Percentiles rank a stretch among this genome's conserved stretches.
Conservation (phyloP, 768 basidiomycete genomes). For the Galerina marginata region DNA sequence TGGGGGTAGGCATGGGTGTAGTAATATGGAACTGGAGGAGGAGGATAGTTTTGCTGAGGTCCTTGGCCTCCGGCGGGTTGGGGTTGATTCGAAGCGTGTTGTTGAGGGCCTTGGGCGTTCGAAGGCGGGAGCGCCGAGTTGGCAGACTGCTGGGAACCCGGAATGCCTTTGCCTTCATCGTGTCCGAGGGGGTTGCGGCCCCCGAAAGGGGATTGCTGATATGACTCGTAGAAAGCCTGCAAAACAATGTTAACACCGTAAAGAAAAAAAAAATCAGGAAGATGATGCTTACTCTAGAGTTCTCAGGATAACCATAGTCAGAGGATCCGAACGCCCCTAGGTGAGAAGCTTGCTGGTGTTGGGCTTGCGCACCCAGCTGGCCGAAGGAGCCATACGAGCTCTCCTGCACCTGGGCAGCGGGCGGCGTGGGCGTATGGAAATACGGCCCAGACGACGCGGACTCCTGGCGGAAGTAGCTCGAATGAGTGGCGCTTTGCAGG, state of each 20-base stretch:
- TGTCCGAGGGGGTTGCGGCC: constrained; percentile 70
- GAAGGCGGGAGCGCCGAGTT: constrained; percentile 56
- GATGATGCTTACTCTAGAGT: constrained; percentile 51
- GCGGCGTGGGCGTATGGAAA: constrained; percentile 81
- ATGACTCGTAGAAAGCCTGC: constrained; percentile 81
- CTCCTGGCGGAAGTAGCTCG: constrained; percentile 76
- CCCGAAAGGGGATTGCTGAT: constrained; percentile 70
- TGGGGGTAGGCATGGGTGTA: constrained; percentile 76
- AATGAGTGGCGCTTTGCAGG: constrained; percentile 46
- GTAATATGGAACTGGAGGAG: constrained; percentile 57
- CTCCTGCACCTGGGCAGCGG: constrained; percentile 65
- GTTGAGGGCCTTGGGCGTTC: constrained; percentile 59
- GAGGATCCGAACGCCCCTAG: constrained; percentile 59
- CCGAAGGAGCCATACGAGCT: constrained; percentile 71
- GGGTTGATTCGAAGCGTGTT: constrained; percentile 60
- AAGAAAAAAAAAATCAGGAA: constrained; percentile 6
- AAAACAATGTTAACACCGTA: constrained; percentile 24
- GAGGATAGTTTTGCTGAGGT: constrained; percentile 72
- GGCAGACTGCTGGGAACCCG: constrained; percentile 60
- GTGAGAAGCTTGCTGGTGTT: constrained; percentile 66
- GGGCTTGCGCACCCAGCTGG: constrained; percentile 59
- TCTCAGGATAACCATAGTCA: constrained; percentile 73
- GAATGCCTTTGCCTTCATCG: constrained; percentile 77
- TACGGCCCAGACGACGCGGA: constrained; percentile 55
- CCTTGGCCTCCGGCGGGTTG: constrained; percentile 67